phyloP scores from a whole-genome alignment of 805 yeast species.

The Wickerhamiella qilinensis region DNA sequence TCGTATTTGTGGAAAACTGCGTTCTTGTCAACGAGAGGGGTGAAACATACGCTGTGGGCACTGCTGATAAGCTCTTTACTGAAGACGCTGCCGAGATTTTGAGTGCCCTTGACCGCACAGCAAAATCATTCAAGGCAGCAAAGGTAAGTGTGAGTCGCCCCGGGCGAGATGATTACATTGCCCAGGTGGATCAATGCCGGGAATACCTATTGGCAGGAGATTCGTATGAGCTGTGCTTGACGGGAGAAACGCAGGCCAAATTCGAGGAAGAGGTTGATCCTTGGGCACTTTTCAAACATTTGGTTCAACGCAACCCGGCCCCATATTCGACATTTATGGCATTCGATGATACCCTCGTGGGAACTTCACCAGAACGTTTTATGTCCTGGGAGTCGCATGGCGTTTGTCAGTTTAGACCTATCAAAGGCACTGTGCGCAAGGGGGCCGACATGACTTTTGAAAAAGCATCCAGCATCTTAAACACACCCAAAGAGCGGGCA shows the following conservation, averaged over 20 bases:
- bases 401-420: conserved; percentile 73
- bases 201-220: conserved; percentile 59
- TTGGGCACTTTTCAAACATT: conserved; percentile 67
- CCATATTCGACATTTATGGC: conserved; percentile 77
- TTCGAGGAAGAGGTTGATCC: conserved; percentile 33
- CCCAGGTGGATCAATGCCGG: conserved; percentile 49
- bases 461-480: conserved; percentile 46
- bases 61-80: not conserved
- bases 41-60: not conserved
- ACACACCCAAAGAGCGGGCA: conserved; percentile 84
- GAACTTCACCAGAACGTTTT: conserved; percentile 92
- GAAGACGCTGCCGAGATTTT: not conserved
- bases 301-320: conserved; percentile 67
- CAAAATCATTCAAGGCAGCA: not conserved
- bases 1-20: conserved; percentile 12
- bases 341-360: conserved; percentile 50
- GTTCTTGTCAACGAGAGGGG: conserved; percentile 4
- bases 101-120: not conserved
- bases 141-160: conserved; percentile 26
- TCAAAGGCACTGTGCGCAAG: conserved; percentile 86
- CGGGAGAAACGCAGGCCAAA: conserved; percentile 50
- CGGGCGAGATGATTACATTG: conserved; percentile 33
- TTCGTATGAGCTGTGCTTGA: conserved; percentile 84
- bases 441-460: conserved; percentile 34
- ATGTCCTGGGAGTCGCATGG: conserved; percentile 48